Evolutionary conservation across 208 protist species (phyloP).

Genomic region (Phytomonas sp.): DNA sequence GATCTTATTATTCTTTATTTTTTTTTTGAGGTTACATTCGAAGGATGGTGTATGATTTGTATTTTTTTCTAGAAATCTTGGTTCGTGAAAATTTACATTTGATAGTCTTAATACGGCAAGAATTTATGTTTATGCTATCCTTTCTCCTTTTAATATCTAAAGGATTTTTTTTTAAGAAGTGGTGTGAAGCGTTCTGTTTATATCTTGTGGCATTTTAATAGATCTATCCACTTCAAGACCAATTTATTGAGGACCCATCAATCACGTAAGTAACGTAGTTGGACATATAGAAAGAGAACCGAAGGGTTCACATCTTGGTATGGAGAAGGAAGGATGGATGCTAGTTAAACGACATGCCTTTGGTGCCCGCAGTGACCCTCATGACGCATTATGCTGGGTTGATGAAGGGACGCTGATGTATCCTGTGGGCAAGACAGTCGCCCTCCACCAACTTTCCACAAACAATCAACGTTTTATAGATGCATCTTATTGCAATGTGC

Average conservation of each 20-base stretch:
- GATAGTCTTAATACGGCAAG: background rate
- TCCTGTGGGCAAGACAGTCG: conserved; percentile 76
- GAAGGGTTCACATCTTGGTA: background rate
- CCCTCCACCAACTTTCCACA: conserved; percentile 67
- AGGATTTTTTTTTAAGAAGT: background rate
- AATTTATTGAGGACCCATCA: background rate
- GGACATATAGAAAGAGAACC: background rate
- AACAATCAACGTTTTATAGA: conserved; percentile 84
- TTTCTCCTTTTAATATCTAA: background rate
- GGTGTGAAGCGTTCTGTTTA: background rate
- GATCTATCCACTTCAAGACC: background rate
- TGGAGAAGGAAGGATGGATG: conserved; percentile 24
- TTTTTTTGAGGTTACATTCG: background rate
- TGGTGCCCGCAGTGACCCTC: conserved; percentile 55
- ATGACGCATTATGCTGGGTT: conserved; percentile 65
- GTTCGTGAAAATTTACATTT: background rate
- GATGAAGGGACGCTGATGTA: conserved; percentile 85
- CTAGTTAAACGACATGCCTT: conserved; percentile 81
- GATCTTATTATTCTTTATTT: background rate
- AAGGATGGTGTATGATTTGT: background rate
- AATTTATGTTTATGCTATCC: background rate
- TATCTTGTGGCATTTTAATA: background rate
- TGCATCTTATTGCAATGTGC: conserved; percentile 39
- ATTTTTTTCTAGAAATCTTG: background rate
- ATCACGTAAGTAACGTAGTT: background rate